phyloP scores from a whole-genome alignment of 202 grass and related monocot species.

The Elaeis oleifera region DNA sequence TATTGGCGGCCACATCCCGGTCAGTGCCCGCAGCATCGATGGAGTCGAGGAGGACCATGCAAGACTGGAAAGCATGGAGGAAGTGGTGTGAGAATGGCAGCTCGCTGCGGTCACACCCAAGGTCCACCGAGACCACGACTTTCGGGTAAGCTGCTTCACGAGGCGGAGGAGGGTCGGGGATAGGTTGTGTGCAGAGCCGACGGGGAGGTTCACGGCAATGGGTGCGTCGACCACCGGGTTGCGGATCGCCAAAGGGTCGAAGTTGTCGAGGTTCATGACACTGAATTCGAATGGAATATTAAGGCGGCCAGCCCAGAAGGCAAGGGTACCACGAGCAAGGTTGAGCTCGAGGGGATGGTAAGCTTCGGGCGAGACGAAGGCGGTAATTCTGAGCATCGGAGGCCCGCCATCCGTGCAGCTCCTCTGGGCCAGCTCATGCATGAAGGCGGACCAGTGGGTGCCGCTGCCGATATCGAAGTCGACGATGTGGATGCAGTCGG shows the following conservation, averaged over 20 bases:
- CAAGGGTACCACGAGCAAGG: conserved; percentile 63
- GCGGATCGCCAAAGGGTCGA: conserved; percentile 41
- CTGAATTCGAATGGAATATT: conserved; percentile 58
- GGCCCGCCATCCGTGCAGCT: conserved; percentile 13
- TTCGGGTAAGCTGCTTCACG: conserved; percentile 56
- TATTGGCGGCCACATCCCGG: conserved; percentile 34
- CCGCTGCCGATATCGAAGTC: conserved; percentile 84
- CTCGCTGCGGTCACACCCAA: conserved; percentile 53
- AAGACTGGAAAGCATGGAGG: conserved; percentile 57
- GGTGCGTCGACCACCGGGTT: conserved; percentile 31
- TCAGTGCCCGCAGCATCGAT: conserved; percentile 47
- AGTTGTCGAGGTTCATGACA: conserved; percentile 43
- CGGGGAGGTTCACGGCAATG: conserved; percentile 66
- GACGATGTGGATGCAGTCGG: conserved; percentile 54
- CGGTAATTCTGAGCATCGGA: conserved; percentile 53
- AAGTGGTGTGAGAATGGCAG: conserved; percentile 58
- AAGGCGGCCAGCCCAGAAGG: conserved; percentile 53
- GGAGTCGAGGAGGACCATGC: conserved; percentile 55
- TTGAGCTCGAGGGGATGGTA: conserved; percentile 71
- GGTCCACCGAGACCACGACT: conserved; percentile 68
- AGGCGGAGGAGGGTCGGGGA: conserved; percentile 60
- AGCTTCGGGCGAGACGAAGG: conserved; percentile 56
- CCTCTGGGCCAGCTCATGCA: conserved; percentile 71
- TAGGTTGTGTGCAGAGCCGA: conserved; percentile 36
- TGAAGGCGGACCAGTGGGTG: conserved; percentile 85